Evolutionary conservation across 805 yeast genomes (phyloP).

Genomic region (Starmera pachycereana): DNA sequence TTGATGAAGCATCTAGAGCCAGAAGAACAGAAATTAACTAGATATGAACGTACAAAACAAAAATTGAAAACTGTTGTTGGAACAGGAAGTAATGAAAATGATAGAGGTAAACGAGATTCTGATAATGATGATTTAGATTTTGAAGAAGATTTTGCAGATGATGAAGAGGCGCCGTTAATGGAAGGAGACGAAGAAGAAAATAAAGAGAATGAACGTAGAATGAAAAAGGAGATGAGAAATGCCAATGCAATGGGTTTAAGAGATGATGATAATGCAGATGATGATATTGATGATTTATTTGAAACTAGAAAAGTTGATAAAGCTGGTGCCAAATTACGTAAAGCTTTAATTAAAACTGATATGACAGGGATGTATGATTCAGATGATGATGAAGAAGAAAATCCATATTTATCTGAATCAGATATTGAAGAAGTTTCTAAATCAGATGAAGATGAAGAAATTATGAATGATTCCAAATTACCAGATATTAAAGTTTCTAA

Average conservation of each 20-base stretch:
- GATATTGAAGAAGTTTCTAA: constrained; percentile 37
- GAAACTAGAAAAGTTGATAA: constrained; percentile 75
- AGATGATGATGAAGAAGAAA: constrained; percentile 76
- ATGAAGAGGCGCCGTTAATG: constrained; percentile 96
- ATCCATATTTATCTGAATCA: constrained; percentile 73
- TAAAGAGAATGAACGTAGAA: constrained; percentile 75
- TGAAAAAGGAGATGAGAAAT: constrained; percentile 74
- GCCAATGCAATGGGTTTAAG: constrained; percentile 63
- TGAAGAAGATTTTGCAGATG: constrained; percentile 97
- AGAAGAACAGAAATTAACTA: constrained; percentile 39
- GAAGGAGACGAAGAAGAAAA: constrained; percentile 95
- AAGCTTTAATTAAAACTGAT: constrained; percentile 77
- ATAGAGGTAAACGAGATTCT: constrained; percentile 43
- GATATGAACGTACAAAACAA: constrained; percentile 37
- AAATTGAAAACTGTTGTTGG: constrained; percentile 40
- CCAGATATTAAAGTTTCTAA: constrained; percentile 13
- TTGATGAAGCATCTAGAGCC: constrained; percentile 82
- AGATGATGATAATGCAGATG: constrained; percentile 48
- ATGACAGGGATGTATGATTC: constrained; percentile 67
- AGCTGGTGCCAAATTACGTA: constrained; percentile 80
- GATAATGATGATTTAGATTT: constrained; percentile 90
- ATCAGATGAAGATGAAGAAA: constrained; percentile 32
- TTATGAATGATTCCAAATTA: constrained; percentile 24
- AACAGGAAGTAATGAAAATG: constrained; percentile 25
- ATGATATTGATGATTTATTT: constrained; percentile 63